A percentile compares a stretch with the other conserved stretches of the same genome.
These are phyloP conservation scores for Diaporthe helianthi DNA, from an alignment of 2,329 filamentous ascomycete species.

Conservation along the genomic window DNA sequence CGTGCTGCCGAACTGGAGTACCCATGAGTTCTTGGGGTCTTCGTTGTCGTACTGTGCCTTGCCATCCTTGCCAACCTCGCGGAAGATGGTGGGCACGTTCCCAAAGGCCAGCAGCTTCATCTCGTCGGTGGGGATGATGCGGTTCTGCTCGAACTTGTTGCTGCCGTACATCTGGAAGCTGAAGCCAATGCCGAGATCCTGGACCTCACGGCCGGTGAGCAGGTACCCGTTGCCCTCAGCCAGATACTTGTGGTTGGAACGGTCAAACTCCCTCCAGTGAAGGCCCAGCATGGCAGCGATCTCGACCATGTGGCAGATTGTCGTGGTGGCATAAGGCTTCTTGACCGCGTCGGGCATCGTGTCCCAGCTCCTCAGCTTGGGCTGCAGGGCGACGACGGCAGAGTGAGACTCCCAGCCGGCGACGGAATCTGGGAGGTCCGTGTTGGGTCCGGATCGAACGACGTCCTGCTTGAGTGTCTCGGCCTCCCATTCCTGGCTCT, in stretches of 20 bases:
- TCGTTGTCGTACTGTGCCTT: conserved; percentile 42
- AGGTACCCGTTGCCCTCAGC: conserved; percentile 63
- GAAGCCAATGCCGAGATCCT: conserved; percentile 62
- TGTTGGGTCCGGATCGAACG: conserved; percentile 33
- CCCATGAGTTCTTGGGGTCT: conserved; percentile 50
- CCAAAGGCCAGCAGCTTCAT: conserved; percentile 65
- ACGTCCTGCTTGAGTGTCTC: conserved; percentile 40
- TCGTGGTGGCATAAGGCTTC: conserved; percentile 60
- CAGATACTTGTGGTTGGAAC: conserved; percentile 57
- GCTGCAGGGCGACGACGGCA: conserved; percentile 54
- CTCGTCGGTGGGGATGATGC: conserved; percentile 60
- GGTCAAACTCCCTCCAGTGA: conserved; percentile 66
- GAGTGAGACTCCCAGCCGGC: conserved; percentile 45
- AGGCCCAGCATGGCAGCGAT: conserved; percentile 61
- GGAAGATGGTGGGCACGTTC: conserved; percentile 59
- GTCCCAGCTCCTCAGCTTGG: conserved; percentile 56
- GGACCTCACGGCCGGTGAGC: conserved; percentile 53
- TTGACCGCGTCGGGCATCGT: conserved; percentile 56
- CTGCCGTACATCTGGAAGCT: conserved; percentile 59
- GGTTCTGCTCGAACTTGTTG: conserved; percentile 55
- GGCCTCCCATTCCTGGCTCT: conserved; percentile 56
- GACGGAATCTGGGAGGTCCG: conserved; percentile 36
- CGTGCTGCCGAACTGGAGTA: conserved; percentile 56
- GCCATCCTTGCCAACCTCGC: conserved; percentile 29
- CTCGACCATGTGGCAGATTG: conserved; percentile 63